Evolutionary conservation across 2,329 filamentous ascomycete species (phyloP).

Genomic region (Pseudopyrenochaeta lycopersici): DNA sequence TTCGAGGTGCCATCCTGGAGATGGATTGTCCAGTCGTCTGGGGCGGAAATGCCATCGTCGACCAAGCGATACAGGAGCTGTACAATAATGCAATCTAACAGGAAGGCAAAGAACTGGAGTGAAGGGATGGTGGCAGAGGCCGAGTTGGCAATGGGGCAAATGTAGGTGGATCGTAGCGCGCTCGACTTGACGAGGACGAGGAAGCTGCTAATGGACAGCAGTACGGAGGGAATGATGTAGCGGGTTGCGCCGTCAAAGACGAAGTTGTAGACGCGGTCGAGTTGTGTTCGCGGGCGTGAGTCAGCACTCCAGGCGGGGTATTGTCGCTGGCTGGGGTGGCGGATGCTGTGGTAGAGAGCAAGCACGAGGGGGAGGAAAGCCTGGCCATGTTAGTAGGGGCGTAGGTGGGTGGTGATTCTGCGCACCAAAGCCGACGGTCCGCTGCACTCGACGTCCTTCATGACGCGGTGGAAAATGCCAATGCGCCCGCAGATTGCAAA

Average conservation of each 20-base stretch:
- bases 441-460: constrained; percentile 43
- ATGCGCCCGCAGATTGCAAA: constrained; percentile 44
- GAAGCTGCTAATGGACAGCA: constrained; percentile 44
- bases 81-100: constrained; percentile 37
- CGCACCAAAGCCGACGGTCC: constrained; percentile 37
- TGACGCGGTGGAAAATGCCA: constrained; percentile 39
- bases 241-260: constrained; percentile 39
- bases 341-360: constrained; percentile 42
- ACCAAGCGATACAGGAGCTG: constrained; percentile 37
- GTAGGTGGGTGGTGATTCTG: neutral
- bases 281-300: constrained; percentile 26
- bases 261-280: constrained; percentile 38
- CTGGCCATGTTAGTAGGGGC: constrained; percentile 25
- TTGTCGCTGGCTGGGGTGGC: constrained; percentile 33
- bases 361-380: constrained; percentile 44
- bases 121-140: constrained; percentile 35
- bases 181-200: constrained; percentile 39
- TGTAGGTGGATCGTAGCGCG: constrained; percentile 41
- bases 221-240: constrained; percentile 41
- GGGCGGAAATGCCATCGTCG: constrained; percentile 34
- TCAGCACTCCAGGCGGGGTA: constrained; percentile 41
- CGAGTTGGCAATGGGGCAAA: constrained; percentile 39
- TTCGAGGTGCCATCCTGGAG: constrained; percentile 39
- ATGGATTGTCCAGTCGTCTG: constrained; percentile 34
- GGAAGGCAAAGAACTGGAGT: constrained; percentile 40